A percentile compares a stretch with the other conserved stretches of the same genome.
Conservation (phyloP, 257 asterid genomes). For the Solanum infundibuliforme region DNA sequence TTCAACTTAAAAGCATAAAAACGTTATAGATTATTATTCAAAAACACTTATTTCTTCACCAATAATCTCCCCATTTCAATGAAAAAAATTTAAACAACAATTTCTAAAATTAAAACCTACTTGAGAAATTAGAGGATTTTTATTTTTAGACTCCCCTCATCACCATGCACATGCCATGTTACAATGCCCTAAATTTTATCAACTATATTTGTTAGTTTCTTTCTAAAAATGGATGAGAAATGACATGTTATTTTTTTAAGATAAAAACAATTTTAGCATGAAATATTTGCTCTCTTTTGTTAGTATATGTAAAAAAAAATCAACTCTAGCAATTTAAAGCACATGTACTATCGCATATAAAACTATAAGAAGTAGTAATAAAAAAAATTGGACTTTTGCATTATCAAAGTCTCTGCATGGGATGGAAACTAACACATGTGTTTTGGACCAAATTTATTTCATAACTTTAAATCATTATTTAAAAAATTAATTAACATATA, state of each 20-base stretch:
- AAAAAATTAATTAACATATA: background rate
- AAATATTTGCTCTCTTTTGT: background rate
- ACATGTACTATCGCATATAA: background rate
- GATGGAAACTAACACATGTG: background rate
- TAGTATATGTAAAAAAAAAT: background rate
- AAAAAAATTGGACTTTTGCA: background rate
- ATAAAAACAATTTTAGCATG: background rate
- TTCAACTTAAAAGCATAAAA: background rate
- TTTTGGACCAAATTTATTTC: too few relatives aligned
- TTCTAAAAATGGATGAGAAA: background rate
- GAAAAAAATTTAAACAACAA: background rate
- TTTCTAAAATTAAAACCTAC: background rate
- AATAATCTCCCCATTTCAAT: background rate
- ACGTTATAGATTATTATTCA: rapidly evolving
- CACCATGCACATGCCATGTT: background rate
- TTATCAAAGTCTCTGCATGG: background rate
- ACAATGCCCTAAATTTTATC: background rate
- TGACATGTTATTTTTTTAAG: background rate
- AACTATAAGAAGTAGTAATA: background rate
- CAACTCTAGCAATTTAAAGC: background rate
- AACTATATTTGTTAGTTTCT: background rate
- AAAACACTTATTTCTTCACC: background rate
- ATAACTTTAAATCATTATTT: too few relatives aligned
- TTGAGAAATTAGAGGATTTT: background rate
- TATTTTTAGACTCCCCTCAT: background rate